Conservation (phyloP, 352 stramenopile genomes). For the Pythium volutum region DNA sequence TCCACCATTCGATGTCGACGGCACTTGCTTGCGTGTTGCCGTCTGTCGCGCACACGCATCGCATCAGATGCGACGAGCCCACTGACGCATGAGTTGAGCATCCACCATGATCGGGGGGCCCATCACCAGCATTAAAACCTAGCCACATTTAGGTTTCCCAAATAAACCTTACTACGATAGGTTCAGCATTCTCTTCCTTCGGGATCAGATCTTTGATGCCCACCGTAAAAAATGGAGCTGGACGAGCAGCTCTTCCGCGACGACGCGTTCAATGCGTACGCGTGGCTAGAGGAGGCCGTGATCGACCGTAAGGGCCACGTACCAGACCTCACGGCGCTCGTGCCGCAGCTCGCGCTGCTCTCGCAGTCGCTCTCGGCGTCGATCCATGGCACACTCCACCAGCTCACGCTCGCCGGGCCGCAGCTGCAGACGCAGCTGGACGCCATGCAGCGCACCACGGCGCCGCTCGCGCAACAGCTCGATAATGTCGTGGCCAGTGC, state of each 20-base stretch:
- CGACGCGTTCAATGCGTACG: slow-evolving; percentile 61
- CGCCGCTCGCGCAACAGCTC: slow-evolving; percentile 41
- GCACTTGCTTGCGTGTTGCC: neutral
- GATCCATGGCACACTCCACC: slow-evolving; percentile 58
- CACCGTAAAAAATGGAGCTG: slow-evolving; percentile 32
- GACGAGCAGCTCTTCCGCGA: slow-evolving; percentile 45
- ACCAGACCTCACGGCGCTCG: slow-evolving; percentile 34
- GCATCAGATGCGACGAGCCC: neutral
- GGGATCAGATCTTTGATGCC: neutral
- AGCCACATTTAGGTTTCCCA: neutral
- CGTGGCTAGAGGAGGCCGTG: slow-evolving; percentile 68
- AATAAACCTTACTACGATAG: neutral
- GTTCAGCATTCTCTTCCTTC: too few species aligned
- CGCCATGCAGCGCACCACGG: slow-evolving; percentile 38
- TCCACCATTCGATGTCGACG: too few species aligned
- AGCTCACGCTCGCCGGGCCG: slow-evolving; percentile 45
- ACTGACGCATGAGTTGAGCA: neutral
- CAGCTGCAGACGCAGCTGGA: slow-evolving; percentile 55
- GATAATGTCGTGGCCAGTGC: slow-evolving; percentile 26
- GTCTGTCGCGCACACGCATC: neutral
- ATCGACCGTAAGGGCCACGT: slow-evolving; percentile 30
- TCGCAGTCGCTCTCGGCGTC: slow-evolving; percentile 55
- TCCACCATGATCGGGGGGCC: neutral
- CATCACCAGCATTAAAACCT: neutral
- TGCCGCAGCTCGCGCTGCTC: slow-evolving; percentile 58